Evolutionary conservation across 192 early-diverging fungal species (phyloP), one percentile per base, ranked within the genome.

Genomic region (Umbelopsis isabellina): DNA sequence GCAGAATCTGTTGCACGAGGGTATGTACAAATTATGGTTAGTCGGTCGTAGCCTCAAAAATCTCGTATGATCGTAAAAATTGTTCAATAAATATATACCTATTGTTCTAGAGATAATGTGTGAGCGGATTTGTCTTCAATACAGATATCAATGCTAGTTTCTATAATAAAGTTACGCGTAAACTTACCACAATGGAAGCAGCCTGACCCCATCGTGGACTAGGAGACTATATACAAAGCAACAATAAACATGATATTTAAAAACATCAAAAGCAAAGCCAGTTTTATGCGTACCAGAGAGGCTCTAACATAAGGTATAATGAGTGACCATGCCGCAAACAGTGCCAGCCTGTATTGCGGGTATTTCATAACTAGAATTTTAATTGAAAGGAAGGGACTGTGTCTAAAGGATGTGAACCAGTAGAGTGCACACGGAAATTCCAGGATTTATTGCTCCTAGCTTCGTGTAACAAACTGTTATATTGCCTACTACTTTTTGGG

Each of bases 121-220:
- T 61, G 27, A 27, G 52, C 12, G 13, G 5, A 41, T 41, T 41
- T 16, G 55, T 22, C 5, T 49, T 21, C 0, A 5, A 61, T 35
- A 13, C 2, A n/a, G 30, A n/a, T 27, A 12, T 16, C 37, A 61
- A 37, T 41, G 10, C 5, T 41, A 6, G 25, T 20, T 4, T 16
- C 4, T 21, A 46, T 15, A 2, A 47, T 18, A 23, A 2, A 4
- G 22, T 6, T 18, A 30, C 27, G 20, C 1, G 27, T 52, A 18
- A 30, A 41, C 33, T 69, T 49, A 51, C 47, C 37, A 69, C 33
- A 21, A 69, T 33, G 13, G 48, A 21, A 30, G 67, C 67, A 12
- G 67, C 67, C 35, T 69, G 67, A 16, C 67, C 67, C 67, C 67
- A 69, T 37, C 67, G 46, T 23, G 67, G 67, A 48, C 67, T 69